phyloP scores from a whole-genome alignment of 2,329 filamentous ascomycete species.

The Pseudocercospora macadamiae region DNA sequence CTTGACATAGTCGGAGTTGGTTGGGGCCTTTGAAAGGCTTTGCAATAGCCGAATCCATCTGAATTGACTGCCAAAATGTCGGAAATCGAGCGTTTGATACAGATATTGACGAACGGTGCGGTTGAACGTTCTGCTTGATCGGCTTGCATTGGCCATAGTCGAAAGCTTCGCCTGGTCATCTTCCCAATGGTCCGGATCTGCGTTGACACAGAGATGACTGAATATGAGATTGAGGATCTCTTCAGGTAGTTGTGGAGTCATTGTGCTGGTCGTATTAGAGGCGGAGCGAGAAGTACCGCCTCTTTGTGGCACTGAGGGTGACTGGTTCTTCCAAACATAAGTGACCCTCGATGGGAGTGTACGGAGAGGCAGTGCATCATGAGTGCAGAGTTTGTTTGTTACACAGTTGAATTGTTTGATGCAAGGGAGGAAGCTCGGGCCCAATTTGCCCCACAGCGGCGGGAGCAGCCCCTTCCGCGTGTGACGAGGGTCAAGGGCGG shows the following conservation, averaged over 20 bases:
- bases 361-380: no score
- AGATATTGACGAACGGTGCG: neutral
- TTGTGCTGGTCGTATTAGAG: neutral
- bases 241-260: neutral
- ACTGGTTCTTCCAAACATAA: neutral
- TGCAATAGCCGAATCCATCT: neutral
- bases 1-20: neutral
- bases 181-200: neutral
- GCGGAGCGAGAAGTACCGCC: neutral
- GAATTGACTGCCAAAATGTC: neutral
- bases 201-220: neutral
- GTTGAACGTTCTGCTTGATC: neutral
- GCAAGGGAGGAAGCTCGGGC: no score
- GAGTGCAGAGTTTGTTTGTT: neutral
- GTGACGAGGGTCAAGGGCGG: conserved; percentile 1
- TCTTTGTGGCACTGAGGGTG: neutral
- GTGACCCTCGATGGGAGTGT: no score
- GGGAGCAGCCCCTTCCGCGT: neutral
- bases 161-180: conserved; percentile 1
- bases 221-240: conserved; percentile 1
- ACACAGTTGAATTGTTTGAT: neutral
- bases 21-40: neutral
- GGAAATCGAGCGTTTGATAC: neutral
- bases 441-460: no score
- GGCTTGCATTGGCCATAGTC: neutral